phyloP scores from a whole-genome alignment of 2,329 filamentous ascomycete genomes.

The Pyrenochaeta sp. region DNA sequence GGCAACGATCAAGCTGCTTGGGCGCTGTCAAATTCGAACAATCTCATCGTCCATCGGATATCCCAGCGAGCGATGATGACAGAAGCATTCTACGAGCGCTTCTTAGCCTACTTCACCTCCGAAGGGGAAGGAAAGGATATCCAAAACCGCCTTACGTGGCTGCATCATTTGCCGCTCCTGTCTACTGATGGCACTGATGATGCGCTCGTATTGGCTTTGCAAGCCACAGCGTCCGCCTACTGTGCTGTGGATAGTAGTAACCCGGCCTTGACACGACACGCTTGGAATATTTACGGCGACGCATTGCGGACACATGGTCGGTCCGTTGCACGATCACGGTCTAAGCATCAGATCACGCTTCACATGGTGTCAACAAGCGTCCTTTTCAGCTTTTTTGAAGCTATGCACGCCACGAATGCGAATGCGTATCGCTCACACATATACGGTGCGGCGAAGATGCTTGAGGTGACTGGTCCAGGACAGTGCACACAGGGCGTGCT shows the following conservation, averaged over 20 bases:
- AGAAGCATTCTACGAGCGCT: slow-evolving; percentile 39
- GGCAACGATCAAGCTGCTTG: neutral
- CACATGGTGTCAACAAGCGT: slow-evolving; percentile 44
- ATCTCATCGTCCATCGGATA: slow-evolving; percentile 12
- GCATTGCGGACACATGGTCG: slow-evolving; percentile 33
- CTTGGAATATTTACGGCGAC: slow-evolving; percentile 36
- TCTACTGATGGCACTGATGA: slow-evolving; percentile 32
- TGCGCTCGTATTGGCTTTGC: slow-evolving; percentile 34
- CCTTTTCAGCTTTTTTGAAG: slow-evolving; percentile 42
- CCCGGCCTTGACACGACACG: slow-evolving; percentile 25
- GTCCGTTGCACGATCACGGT: slow-evolving; percentile 16
- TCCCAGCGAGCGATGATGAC: slow-evolving; percentile 27
- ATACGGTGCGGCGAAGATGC: slow-evolving; percentile 38
- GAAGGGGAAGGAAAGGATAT: slow-evolving; percentile 35
- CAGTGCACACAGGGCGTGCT: slow-evolving; percentile 35
- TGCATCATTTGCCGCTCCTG: slow-evolving; percentile 35
- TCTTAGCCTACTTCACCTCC: slow-evolving; percentile 37
- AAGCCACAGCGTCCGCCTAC: slow-evolving; percentile 40
- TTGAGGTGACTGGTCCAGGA: slow-evolving; percentile 36
- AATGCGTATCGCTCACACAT: slow-evolving; percentile 42
- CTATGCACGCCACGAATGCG: slow-evolving; percentile 40
- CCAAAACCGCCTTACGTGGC: slow-evolving; percentile 37
- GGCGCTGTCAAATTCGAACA: neutral
- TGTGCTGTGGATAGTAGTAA: slow-evolving; percentile 34
- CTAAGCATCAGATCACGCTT: slow-evolving; percentile 27